Conservation (phyloP, 2,329 filamentous ascomycete species). For the Alternaria solani region DNA sequence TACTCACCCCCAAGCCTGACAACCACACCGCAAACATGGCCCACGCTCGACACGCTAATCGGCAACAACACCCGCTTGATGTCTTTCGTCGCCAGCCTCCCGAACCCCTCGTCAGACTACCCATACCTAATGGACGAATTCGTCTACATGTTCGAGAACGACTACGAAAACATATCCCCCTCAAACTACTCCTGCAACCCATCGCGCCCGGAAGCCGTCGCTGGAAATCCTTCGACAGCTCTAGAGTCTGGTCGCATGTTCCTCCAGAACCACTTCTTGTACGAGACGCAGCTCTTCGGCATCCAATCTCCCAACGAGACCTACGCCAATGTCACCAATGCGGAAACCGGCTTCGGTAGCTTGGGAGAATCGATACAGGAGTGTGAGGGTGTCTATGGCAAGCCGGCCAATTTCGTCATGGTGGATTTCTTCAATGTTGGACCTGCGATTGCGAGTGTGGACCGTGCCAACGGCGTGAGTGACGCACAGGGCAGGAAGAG, state of each 20-base stretch:
- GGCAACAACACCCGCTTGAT: constrained; percentile 69
- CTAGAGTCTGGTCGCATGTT: constrained; percentile 69
- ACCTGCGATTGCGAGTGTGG: constrained; percentile 72
- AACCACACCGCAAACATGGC: constrained; percentile 67
- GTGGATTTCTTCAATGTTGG: constrained; percentile 83
- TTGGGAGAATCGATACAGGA: constrained; percentile 47
- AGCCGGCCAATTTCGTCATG: constrained; percentile 74
- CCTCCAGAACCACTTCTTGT: constrained; percentile 82
- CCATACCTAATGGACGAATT: constrained; percentile 72
- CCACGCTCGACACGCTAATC: constrained; percentile 76
- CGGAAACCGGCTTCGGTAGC: constrained; percentile 64
- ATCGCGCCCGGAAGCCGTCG: constrained; percentile 67
- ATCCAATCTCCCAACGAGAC: constrained; percentile 55
- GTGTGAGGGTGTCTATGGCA: constrained; percentile 68
- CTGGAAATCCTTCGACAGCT: constrained; percentile 56
- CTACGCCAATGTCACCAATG: constrained; percentile 71
- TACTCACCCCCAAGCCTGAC: constrained; percentile 55
- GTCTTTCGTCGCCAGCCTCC: constrained; percentile 69
- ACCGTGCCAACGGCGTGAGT: constrained; percentile 71
- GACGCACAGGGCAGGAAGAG: constrained; percentile 34
- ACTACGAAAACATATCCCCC: constrained; percentile 69
- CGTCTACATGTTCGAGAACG: constrained; percentile 74
- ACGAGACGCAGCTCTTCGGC: constrained; percentile 60
- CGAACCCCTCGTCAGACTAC: constrained; percentile 44
- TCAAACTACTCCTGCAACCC: constrained; percentile 76